Conservation (phyloP, 768 basidiomycete genomes). For the Boletus rubropictus region DNA sequence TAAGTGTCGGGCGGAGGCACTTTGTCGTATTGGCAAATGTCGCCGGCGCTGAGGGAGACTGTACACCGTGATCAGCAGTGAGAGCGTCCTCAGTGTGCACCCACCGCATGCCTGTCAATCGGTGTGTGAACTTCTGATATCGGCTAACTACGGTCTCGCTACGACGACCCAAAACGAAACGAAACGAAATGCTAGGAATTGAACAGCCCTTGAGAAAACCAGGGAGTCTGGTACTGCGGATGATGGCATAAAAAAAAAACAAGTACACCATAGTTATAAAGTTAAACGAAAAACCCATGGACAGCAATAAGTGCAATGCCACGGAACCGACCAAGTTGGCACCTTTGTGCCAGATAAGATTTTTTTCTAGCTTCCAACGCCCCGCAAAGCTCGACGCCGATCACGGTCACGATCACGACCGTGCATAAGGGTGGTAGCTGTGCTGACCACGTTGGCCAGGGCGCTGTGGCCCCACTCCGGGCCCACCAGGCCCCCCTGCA, state of each 20-base stretch:
- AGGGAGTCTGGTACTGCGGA: constrained; percentile 2
- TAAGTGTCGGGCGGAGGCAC: too few relatives aligned
- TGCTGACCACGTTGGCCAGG: constrained; percentile 69
- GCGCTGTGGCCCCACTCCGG: constrained; percentile 66
- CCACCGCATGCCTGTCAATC: too few relatives aligned
- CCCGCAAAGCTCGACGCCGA: neutral
- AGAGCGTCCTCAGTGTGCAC: too few relatives aligned
- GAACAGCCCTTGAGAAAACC: too few relatives aligned
- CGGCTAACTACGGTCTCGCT: too few relatives aligned
- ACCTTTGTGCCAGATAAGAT: constrained; percentile 4
- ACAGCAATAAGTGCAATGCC: constrained; percentile 1
- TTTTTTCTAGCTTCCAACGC: constrained; percentile 10
- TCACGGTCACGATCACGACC: constrained; percentile 40
- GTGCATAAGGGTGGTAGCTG: constrained; percentile 80
- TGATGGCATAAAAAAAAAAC: neutral
- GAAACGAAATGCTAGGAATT: too few relatives aligned
- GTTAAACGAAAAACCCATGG: constrained; percentile 10
- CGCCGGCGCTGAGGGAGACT: too few relatives aligned
- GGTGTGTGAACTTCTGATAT: too few relatives aligned
- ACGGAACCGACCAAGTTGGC: constrained; percentile 2
- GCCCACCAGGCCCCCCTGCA: constrained; percentile 44
- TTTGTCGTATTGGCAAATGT: too few relatives aligned
- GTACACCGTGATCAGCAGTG: too few relatives aligned
- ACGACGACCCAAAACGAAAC: too few relatives aligned
- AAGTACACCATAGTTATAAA: constrained; percentile 13